Conservation (phyloP, 2,329 filamentous ascomycete species). For the Penicillium fuscoglaucum region DNA sequence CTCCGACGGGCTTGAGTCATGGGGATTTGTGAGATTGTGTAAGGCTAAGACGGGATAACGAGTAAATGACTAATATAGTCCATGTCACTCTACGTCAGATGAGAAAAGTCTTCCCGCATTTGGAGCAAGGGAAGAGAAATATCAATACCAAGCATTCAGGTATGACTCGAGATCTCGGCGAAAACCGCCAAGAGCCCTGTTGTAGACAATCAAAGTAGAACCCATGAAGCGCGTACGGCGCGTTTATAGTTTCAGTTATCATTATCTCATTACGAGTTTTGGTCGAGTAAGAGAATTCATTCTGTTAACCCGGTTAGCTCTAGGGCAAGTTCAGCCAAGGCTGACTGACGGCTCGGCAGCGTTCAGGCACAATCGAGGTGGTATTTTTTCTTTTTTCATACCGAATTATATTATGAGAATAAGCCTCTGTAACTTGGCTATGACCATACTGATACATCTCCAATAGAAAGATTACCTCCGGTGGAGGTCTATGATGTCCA, state of each 20-base stretch:
- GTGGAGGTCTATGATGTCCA: neutral
- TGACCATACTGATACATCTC: conserved; percentile 6
- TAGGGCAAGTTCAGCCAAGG: conserved; percentile 13
- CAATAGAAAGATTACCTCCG: neutral
- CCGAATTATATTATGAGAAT: neutral
- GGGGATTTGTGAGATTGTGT: neutral
- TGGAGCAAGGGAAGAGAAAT: conserved; percentile 2
- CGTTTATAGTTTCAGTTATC: conserved; percentile 6
- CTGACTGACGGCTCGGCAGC: conserved; percentile 7
- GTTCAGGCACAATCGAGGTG: conserved; percentile 10
- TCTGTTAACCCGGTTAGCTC: neutral
- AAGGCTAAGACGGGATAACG: neutral
- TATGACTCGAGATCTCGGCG: conserved; percentile 9
- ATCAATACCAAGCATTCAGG: conserved; percentile 11
- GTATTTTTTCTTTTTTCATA: neutral
- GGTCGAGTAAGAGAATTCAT: conserved; percentile 6
- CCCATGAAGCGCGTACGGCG: conserved; percentile 6
- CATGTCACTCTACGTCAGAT: conserved; percentile 13
- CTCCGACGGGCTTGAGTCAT: conserved; percentile 6
- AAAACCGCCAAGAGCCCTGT: conserved; percentile 2
- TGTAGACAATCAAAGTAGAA: neutral
- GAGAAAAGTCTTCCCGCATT: neutral
- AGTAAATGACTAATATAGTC: conserved; percentile 3
- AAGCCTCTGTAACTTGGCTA: neutral
- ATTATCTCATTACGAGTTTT: conserved; percentile 4